A percentile compares a stretch with the other conserved stretches of the same genome.
Evolutionary conservation across 2,329 filamentous ascomycete species (phyloP).

Genomic region (Colletotrichum siamense): DNA sequence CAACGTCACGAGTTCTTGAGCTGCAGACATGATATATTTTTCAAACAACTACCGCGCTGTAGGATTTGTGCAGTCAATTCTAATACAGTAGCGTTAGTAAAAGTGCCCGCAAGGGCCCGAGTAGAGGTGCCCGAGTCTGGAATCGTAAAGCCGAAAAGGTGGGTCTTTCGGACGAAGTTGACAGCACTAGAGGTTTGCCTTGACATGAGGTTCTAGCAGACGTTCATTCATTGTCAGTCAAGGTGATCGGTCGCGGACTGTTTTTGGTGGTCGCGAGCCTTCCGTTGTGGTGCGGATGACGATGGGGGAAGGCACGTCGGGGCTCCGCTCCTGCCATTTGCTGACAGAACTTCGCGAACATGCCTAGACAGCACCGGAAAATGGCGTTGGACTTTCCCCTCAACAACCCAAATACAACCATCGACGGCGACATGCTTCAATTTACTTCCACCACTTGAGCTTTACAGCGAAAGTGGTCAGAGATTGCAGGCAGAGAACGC

Average conservation of each 20-base stretch:
- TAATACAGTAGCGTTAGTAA: no score
- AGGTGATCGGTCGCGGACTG: neutral
- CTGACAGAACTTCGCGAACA: no score
- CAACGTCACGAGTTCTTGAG: neutral
- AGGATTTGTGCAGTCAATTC: no score
- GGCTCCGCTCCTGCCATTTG: neutral
- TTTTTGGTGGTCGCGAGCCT: neutral
- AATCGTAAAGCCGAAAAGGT: neutral
- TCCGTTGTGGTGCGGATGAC: neutral
- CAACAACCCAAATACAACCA: neutral
- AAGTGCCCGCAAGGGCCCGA: no score
- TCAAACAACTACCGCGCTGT: no score
- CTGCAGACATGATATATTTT: neutral
- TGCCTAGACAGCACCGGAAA: neutral
- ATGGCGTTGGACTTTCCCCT: neutral
- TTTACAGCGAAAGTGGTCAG: neutral
- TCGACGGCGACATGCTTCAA: neutral
- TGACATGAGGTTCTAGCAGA: neutral
- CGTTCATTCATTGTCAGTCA: neutral
- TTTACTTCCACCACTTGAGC: neutral
- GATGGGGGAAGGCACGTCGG: neutral
- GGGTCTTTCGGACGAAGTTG: neutral
- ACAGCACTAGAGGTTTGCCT: neutral
- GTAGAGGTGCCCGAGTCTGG: neutral
- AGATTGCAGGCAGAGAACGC: neutral